A percentile compares a stretch with the other conserved stretches of the same genome.
Conservation (phyloP, 768 basidiomycete genomes). For the Leccinum arenicola region DNA sequence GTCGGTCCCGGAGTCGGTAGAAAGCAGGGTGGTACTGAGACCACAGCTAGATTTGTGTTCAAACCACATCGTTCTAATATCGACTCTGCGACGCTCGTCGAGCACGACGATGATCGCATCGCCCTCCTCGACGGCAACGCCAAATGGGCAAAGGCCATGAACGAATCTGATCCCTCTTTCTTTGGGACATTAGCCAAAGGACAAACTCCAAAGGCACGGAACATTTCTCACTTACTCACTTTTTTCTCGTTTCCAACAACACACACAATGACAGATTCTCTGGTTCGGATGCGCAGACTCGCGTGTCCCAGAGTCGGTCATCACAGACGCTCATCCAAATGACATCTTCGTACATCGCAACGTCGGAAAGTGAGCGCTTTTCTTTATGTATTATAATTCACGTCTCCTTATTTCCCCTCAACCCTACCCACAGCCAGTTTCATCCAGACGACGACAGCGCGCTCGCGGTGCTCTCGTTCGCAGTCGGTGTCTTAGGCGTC, state of each 20-base stretch:
- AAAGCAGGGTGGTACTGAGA: too few relatives aligned
- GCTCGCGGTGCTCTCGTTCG: slow-evolving; percentile 71
- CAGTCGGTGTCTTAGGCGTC: slow-evolving; percentile 66
- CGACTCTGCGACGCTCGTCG: not conserved
- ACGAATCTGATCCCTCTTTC: slow-evolving; percentile 55
- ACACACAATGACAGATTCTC: slow-evolving; percentile 60
- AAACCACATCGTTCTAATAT: too few relatives aligned
- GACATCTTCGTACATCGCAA: slow-evolving; percentile 89
- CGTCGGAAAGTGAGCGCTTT: slow-evolving; percentile 75
- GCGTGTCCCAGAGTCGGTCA: slow-evolving; percentile 82
- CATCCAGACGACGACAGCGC: slow-evolving; percentile 68
- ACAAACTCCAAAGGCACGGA: slow-evolving; percentile 64
- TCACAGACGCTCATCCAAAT: slow-evolving; percentile 70
- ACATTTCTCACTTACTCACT: not conserved
- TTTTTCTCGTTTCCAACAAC: not conserved
- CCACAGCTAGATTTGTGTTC: too few relatives aligned
- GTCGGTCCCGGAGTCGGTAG: too few relatives aligned
- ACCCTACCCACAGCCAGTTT: slow-evolving; percentile 53
- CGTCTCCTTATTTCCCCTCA: too few relatives aligned
- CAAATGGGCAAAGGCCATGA: slow-evolving; percentile 67
- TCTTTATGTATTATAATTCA: not conserved
- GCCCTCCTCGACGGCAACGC: slow-evolving; percentile 50
- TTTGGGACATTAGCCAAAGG: slow-evolving; percentile 59
- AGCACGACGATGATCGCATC: slow-evolving; percentile 6
- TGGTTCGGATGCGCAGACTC: slow-evolving; percentile 90